These are phyloP conservation scores for Madurella mycetomatis DNA, from an alignment of 2,329 filamentous ascomycete species.

Conservation along the genomic window DNA sequence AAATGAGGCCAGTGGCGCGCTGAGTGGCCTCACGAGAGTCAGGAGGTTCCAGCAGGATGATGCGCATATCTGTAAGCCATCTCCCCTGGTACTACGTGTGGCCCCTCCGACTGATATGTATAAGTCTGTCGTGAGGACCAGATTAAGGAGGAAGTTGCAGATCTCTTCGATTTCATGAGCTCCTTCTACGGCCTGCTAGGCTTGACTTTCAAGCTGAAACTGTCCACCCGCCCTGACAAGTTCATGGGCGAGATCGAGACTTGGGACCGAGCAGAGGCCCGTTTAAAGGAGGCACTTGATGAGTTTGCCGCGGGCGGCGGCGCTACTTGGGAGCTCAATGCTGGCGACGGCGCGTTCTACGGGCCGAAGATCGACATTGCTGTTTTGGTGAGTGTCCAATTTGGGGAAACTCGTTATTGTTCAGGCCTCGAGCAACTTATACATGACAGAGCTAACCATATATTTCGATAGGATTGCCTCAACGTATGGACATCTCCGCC, in stretches of 20 bases:
- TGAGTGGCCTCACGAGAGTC: conserved; percentile 86
- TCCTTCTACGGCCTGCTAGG: conserved; percentile 73
- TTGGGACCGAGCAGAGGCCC: conserved; percentile 84
- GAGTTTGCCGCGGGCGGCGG: conserved; percentile 60
- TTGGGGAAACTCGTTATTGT: neutral
- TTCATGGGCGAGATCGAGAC: conserved; percentile 81
- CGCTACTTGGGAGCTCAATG: conserved; percentile 81
- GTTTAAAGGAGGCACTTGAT: conserved; percentile 73
- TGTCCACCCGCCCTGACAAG: conserved; percentile 86
- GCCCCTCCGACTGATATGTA: neutral
- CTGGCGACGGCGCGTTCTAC: conserved; percentile 96
- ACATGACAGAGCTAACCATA: neutral
- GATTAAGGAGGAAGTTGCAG: conserved; percentile 68
- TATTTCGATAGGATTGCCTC: conserved; percentile 21
- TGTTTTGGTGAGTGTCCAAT: conserved; percentile 43
- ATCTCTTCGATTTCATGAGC: conserved; percentile 81
- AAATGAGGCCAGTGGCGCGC: conserved; percentile 89
- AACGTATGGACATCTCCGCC: conserved; percentile 11
- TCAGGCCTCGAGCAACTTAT: neutral
- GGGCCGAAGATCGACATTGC: conserved; percentile 98
- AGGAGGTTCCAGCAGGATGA: conserved; percentile 95
- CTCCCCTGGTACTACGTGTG: neutral
- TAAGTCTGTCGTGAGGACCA: conserved; percentile 75
- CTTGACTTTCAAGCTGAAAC: conserved; percentile 88
- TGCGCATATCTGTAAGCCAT: conserved; percentile 66